Conservation (phyloP, 345 rosid species). For the Arabis hirsuta region DNA sequence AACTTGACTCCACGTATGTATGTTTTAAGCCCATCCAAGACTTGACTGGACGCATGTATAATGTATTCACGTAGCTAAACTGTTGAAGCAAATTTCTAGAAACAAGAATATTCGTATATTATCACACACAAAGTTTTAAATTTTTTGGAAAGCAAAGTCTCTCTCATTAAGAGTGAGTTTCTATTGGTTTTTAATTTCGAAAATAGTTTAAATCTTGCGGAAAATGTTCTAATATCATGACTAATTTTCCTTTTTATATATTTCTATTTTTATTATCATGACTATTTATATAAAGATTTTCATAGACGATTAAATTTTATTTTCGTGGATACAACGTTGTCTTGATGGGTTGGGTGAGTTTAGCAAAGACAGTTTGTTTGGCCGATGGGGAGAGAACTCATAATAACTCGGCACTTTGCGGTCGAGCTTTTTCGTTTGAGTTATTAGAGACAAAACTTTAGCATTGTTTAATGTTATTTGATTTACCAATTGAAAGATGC, state of each 20-base stretch:
- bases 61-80: neutral
- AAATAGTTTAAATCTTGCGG: too few relatives aligned
- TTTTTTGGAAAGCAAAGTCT: neutral
- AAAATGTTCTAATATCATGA: too few relatives aligned
- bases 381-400: too few relatives aligned
- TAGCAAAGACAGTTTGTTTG: too few relatives aligned
- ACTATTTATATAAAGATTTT: too few relatives aligned
- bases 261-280: too few relatives aligned
- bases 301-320: too few relatives aligned
- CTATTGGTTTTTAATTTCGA: too few relatives aligned
- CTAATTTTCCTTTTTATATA: too few relatives aligned
- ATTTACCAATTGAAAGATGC: neutral
- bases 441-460: neutral
- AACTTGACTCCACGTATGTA: neutral
- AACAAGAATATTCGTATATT: neutral
- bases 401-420: too few relatives aligned
- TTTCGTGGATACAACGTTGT: too few relatives aligned
- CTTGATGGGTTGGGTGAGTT: too few relatives aligned
- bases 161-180: neutral
- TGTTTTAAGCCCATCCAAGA: neutral
- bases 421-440: neutral
- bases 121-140: neutral
- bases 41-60: neutral
- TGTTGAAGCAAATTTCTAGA: neutral
- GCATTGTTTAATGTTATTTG: neutral